Conservation (phyloP, 192 early-diverging fungal species). For the Coemansia sp. region DNA sequence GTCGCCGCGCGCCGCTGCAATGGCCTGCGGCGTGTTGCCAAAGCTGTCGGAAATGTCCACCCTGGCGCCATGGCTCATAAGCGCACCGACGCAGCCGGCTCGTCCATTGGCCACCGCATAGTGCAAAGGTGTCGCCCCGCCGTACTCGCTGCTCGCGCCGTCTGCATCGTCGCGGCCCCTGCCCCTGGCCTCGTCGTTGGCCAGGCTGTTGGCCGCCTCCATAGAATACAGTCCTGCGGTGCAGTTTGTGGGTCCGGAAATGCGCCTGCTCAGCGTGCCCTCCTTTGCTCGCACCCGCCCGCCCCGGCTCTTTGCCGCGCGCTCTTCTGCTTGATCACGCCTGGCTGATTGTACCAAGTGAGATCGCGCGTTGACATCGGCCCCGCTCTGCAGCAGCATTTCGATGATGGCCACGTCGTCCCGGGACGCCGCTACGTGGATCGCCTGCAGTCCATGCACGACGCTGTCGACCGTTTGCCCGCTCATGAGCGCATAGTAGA, state of each 20-base stretch:
- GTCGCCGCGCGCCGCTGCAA: conserved; percentile 32
- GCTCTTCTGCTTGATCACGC: conserved; percentile 2
- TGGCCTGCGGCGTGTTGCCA: conserved; percentile 38
- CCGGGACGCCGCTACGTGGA: conserved; percentile 67
- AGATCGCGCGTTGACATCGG: conserved; percentile 60
- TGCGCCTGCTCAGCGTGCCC: conserved; percentile 1
- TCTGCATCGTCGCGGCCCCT: background rate
- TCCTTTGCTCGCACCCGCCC: background rate
- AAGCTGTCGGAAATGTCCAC: conserved; percentile 56
- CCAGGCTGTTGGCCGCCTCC: conserved; percentile 6
- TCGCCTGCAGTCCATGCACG: conserved; percentile 63
- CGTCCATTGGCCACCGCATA: conserved; percentile 77
- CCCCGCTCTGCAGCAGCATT: conserved; percentile 66
- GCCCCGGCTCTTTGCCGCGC: conserved; percentile 18
- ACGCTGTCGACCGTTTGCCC: conserved; percentile 68
- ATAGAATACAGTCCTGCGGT: conserved; percentile 30
- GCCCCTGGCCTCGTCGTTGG: background rate
- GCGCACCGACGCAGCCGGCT: conserved; percentile 54
- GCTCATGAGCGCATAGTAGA: conserved; percentile 47
- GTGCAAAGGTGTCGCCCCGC: conserved; percentile 74
- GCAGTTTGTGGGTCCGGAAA: conserved; percentile 33
- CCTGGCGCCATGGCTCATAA: conserved; percentile 60
- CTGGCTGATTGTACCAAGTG: background rate
- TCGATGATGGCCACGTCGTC: conserved; percentile 60
- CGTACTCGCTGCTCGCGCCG: conserved; percentile 17